Base-by-base conservation (phyloP, 768 basidiomycete genomes). In the Rubroboletus satanas region DNA sequence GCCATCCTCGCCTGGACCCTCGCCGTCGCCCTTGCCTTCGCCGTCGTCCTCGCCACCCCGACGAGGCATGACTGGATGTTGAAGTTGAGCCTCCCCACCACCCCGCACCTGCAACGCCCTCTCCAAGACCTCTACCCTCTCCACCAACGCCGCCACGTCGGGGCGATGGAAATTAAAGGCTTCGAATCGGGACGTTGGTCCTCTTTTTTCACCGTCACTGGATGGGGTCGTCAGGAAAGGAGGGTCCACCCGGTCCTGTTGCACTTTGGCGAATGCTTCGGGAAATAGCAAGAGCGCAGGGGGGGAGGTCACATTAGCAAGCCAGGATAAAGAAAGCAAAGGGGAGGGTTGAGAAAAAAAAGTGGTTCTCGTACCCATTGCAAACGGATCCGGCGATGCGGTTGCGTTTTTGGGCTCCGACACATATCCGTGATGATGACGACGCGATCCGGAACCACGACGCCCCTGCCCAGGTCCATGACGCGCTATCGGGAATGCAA, bases 121-220 rank as follows among this genome's bases (percentile, higher is more conserved):
- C 45, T 69, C 70, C 35, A 69, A 48, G 7, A 49, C 46, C 33
- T 57, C 63, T 8, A 71, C 68, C 9, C 66, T 56, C 45, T 67
- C 70, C 7, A 56, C 54, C 52, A 69, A 54, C 15, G 47, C 54
- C 26, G 57, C 59, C 6, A 45, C 59, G 5, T 55, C 63, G 1
- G 61, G 42, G 9, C 28, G 37, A 6, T 18, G 32, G 5, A 1
- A 7, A 26, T 28, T 15, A 4, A 39, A 3, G 5, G 15, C 8
- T 9, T 52, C 56, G 12, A n/a, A 35, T 10, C 5, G 39, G 21
- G 29, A 17, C 5, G 14, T 23, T 0, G 41, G 6, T 1, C 9
- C 35, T 7, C 14, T 26, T 2, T 23, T n/a, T 33, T 43, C 33
- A 14, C 7, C 2, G 17, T 18, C 17, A 28, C 37, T n/a, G 21